Conservation (phyloP, 768 basidiomycete species). For the Hygrocybe punicea region DNA sequence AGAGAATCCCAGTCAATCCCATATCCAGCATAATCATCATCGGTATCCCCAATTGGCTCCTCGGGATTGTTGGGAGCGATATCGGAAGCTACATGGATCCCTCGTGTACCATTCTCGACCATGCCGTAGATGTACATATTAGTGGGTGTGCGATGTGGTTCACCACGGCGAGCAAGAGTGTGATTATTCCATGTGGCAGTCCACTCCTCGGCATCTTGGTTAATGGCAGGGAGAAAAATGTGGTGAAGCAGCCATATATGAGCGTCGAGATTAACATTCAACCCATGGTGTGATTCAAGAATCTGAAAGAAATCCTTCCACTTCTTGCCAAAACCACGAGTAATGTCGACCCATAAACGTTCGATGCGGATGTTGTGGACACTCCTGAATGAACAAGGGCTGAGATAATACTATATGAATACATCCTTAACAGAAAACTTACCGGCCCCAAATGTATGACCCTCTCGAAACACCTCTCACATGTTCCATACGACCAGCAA, state of each 20-base stretch:
- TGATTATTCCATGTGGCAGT: conserved; percentile 37
- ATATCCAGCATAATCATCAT: conserved; percentile 27
- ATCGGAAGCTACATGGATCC: conserved; percentile 9
- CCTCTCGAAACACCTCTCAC: conserved; percentile 19
- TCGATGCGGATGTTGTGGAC: conserved; percentile 43
- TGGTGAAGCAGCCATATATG: neutral
- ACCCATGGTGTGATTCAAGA: neutral
- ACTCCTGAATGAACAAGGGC: conserved; percentile 22
- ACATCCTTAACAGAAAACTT: conserved; percentile 5
- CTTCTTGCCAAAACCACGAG: conserved; percentile 31
- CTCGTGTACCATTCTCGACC: conserved; percentile 27
- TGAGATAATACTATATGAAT: neutral
- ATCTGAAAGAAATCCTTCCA: conserved; percentile 39
- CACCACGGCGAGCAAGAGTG: conserved; percentile 17
- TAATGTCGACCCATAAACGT: conserved; percentile 40
- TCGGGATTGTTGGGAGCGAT: no score
- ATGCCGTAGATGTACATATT: conserved; percentile 35
- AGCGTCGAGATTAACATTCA: neutral
- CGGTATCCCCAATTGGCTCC: neutral
- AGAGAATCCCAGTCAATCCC: conserved; percentile 26
- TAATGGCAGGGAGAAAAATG: neutral
- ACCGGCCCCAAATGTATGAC: conserved; percentile 41
- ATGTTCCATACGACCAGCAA: conserved; percentile 30
- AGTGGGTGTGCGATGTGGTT: conserved; percentile 18
- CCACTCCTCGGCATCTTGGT: conserved; percentile 30